Evolutionary conservation across 345 rosid species (phyloP).

Genomic region (Orychophragmus violaceus): DNA sequence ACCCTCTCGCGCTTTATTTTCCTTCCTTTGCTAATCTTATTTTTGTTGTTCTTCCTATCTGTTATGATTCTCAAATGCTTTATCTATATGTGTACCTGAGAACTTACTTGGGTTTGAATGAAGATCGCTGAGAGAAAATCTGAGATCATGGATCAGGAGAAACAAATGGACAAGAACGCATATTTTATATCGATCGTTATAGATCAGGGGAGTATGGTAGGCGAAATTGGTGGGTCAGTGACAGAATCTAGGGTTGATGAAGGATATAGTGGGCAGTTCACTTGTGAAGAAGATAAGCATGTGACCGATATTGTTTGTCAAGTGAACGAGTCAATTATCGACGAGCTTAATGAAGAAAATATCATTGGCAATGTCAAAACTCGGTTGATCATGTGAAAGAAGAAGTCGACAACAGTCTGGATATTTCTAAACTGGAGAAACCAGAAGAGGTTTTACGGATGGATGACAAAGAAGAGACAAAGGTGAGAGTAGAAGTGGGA

Average conservation of each 20-base stretch:
- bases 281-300: conserved; percentile 35
- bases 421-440: conserved; percentile 10
- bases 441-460: conserved; percentile 30
- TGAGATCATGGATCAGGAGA: conserved; percentile 61
- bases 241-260: conserved; percentile 19
- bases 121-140: conserved; percentile 84
- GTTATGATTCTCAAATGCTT: too few relatives aligned
- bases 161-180: conserved; percentile 35
- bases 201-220: conserved; percentile 29
- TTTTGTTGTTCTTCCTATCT: too few relatives aligned
- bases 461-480: conserved; percentile 28
- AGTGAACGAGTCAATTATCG: conserved; percentile 9
- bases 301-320: conserved; percentile 33
- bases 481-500: conserved; percentile 22
- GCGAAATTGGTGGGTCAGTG: conserved; percentile 6
- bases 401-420: conserved; percentile 17
- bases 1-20: too few relatives aligned
- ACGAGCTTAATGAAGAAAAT: conserved; percentile 35
- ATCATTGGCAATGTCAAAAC: conserved; percentile 34
- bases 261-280: too few relatives aligned
- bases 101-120: too few relatives aligned
- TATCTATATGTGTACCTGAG: too few relatives aligned
- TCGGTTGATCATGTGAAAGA: conserved; percentile 38
- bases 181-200: conserved; percentile 20
- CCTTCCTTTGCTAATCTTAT: too few relatives aligned